phyloP scores from a whole-genome alignment of 139 green algal species.

The Closterium sp. region DNA sequence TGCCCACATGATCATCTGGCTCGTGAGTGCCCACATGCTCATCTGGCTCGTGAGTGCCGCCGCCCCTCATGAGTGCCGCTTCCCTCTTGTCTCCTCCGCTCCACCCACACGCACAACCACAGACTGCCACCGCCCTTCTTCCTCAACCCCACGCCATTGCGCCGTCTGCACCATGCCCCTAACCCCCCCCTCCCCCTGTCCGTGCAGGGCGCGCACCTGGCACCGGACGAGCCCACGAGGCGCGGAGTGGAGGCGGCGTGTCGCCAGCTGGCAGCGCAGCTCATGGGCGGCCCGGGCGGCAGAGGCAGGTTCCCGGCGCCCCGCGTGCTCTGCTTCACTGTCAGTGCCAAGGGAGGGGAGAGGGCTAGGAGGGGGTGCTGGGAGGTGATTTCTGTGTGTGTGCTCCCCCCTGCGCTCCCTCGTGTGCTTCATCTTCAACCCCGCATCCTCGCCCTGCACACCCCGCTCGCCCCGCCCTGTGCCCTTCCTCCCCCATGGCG shows the following conservation, averaged over 20 bases:
- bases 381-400: neutral
- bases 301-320: constrained; percentile 49
- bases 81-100: too few species aligned
- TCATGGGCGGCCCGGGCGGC: neutral
- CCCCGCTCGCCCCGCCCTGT: neutral
- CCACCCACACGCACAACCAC: neutral
- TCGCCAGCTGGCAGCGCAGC: constrained; percentile 6
- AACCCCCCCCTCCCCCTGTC: neutral
- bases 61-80: too few species aligned
- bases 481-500: neutral
- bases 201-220: constrained; percentile 6
- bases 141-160: neutral
- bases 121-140: neutral
- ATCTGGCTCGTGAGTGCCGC: too few species aligned
- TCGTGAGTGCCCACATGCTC: neutral
- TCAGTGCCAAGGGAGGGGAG: neutral
- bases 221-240: neutral
- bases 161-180: neutral
- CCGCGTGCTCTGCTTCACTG: constrained; percentile 16
- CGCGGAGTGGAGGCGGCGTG: constrained; percentile 19
- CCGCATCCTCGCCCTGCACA: neutral
- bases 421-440: neutral
- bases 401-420: neutral
- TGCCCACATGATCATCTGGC: neutral
- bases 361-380: neutral